A percentile compares a stretch with the other conserved stretches of the same genome.
Conservation (phyloP, 2,329 filamentous ascomycete species). For the Arthrobotrys sinensis region DNA sequence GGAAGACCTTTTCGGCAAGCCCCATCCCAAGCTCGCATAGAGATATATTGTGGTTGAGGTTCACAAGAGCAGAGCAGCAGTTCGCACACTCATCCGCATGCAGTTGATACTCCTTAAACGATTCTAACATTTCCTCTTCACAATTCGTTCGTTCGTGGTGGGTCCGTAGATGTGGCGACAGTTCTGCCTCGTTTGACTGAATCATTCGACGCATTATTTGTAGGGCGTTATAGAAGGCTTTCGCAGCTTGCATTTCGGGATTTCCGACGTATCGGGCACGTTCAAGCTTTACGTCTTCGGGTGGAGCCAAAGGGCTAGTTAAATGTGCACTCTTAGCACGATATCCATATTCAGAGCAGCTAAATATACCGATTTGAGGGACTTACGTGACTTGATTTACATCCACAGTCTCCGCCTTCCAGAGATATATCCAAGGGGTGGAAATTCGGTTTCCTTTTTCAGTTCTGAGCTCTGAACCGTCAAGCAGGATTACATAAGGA, state of each 20-base stretch:
- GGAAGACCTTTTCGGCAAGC: constrained; percentile 49
- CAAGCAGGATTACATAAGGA: constrained; percentile 47
- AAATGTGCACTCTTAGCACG: neutral
- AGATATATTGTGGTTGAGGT: constrained; percentile 16
- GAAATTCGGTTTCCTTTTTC: constrained; percentile 22
- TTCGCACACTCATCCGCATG: constrained; percentile 31
- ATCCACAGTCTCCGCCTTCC: constrained; percentile 42
- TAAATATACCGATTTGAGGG: neutral
- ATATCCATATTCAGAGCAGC: neutral
- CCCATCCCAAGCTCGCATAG: constrained; percentile 45
- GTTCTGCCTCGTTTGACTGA: constrained; percentile 38
- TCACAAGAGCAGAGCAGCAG: constrained; percentile 40
- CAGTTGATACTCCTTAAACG: constrained; percentile 38
- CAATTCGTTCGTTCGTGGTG: constrained; percentile 58
- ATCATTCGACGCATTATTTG: constrained; percentile 47
- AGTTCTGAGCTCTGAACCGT: constrained; percentile 30
- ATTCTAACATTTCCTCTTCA: constrained; percentile 48
- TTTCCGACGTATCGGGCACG: constrained; percentile 59
- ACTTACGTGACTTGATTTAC: constrained; percentile 26
- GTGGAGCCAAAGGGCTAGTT: constrained; percentile 27
- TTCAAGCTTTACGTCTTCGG: constrained; percentile 49
- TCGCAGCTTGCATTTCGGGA: constrained; percentile 59
- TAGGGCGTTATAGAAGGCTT: constrained; percentile 57
- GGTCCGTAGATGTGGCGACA: constrained; percentile 43
- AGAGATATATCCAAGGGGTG: constrained; percentile 60